Evolutionary conservation across 345 rosid genomes (phyloP).

Genomic region (Salix brachista): DNA sequence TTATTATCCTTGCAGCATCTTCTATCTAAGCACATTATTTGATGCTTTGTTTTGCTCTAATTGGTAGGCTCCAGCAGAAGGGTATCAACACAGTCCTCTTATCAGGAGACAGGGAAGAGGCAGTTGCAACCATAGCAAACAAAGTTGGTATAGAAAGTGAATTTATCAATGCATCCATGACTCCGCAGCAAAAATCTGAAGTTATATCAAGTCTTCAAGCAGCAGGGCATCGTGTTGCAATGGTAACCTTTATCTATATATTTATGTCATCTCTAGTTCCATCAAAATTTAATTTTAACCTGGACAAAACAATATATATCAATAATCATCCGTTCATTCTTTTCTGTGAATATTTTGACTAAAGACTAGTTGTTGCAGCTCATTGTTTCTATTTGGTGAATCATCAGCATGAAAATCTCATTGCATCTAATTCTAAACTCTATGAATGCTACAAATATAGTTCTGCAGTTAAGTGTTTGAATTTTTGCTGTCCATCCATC

Average conservation of each 20-base stretch:
- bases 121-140: constrained; percentile 76
- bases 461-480: not conserved
- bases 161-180: constrained; percentile 59
- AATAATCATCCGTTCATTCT: not conserved
- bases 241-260: constrained; percentile 43
- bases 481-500: not conserved
- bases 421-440: not conserved
- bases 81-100: constrained; percentile 77
- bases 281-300: constrained; percentile 6
- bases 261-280: not conserved
- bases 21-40: constrained; percentile 4
- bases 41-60: constrained; percentile 12
- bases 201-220: constrained; percentile 71
- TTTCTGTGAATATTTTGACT: not conserved
- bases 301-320: not conserved
- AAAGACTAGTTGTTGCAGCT: not conserved
- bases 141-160: constrained; percentile 62
- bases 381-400: not conserved
- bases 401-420: not conserved
- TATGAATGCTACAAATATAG: not conserved
- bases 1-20: not conserved
- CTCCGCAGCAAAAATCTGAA: constrained; percentile 70
- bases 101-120: constrained; percentile 98
- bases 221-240: constrained; percentile 76
- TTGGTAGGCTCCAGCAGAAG: constrained; percentile 63